Base-by-base conservation (phyloP, 2,329 filamentous ascomycete species). In the Madurella mycetomatis region DNA sequence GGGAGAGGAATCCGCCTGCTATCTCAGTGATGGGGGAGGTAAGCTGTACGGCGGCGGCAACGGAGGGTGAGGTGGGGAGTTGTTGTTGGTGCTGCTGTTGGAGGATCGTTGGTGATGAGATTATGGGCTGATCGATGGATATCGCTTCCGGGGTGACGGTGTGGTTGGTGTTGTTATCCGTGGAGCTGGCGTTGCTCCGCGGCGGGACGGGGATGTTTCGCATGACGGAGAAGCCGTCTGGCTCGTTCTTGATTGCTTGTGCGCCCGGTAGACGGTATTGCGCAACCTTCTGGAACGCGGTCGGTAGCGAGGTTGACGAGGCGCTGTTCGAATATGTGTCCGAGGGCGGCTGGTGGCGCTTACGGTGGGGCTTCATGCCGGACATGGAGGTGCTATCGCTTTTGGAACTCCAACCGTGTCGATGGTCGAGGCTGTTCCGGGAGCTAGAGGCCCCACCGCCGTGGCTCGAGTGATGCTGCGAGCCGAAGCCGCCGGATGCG, bases 401-500 rank as follows among this genome's bases (percentile, higher is more conserved):
- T 41, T 60, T 60, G 13, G 65, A 60, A 40, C 61, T 59, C 69
- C 69, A 71, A 47, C 70, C 68, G 31, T 64, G 58, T 2, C 56
- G 50, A 13, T 63, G 58, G 46, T 61, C 64, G 19, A 61, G 34
- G 49, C 53, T 63, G 45, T 45, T 48, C n/a, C 47, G 32, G 9
- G 52, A 49, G 47, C 32, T 44, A 15, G 49, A 47, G 4, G 44
- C 19, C 7, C n/a, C 45, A 47, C 46, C 31, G 49, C 25, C 12
- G 13, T 51, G 52, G 17, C 46, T 30, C 8, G 50, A 45, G 4
- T 40, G 55, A 34, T 62, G 55, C 49, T 57, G 52, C 51, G 73
- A 73, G 11, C 88, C 89, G 60, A 95, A 95, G 0, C 90, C 90
- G 16, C 88, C 92, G 1, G 87, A 92, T 1, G 87, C 89, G 68